Base-by-base conservation (phyloP, 768 basidiomycete species). In the Amanita fuliginea region DNA sequence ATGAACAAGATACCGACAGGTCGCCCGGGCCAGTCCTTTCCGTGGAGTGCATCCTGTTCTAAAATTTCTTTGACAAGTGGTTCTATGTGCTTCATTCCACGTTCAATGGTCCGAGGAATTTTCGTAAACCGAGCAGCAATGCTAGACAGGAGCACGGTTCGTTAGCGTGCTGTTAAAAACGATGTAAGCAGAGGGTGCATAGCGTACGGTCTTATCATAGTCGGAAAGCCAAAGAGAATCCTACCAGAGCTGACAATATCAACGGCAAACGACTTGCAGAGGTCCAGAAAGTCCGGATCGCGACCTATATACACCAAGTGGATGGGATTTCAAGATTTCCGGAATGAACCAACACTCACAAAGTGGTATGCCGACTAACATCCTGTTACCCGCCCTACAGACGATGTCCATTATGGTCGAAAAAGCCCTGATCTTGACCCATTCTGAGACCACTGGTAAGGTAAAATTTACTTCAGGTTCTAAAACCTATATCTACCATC, bases 11-110 rank as follows among this genome's bases (percentile, higher is more conserved):
- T n/a, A 43, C 55, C 24, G 33, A 65, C 64, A 28, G 66, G 66
- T 54, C 61, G 65, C 0, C 55, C 62, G 8, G 57, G 52, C 56
- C 60, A 62, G 22, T 67, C 56, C 7, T 21, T 28, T 9, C 65
- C 65, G 18, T 63, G 52, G 13, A 51, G 33, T 39, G 56, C 47
- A 22, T 59, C 57, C 16, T 59, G 58, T 28, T 56, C 39, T 11
- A 60, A 47, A 16, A 63, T 56, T 22, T 61, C 56, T 39, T 59
- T 47, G 3, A 68, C 57, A 7, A 64, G 26, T 0, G 67, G 63
- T 14, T 53, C 56, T 7, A 70, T 52, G 22, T 59, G 55, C 14
- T 58, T 49, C 32, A 32, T 32, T 13, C 32, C 32, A 2, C 32
- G 32, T 13, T 59, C 7, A 62, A 32, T 0, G 67, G 61, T 14